Evolutionary conservation across 108 stramenopile genomes (phyloP).

Genomic region (Ochromonas danica): DNA sequence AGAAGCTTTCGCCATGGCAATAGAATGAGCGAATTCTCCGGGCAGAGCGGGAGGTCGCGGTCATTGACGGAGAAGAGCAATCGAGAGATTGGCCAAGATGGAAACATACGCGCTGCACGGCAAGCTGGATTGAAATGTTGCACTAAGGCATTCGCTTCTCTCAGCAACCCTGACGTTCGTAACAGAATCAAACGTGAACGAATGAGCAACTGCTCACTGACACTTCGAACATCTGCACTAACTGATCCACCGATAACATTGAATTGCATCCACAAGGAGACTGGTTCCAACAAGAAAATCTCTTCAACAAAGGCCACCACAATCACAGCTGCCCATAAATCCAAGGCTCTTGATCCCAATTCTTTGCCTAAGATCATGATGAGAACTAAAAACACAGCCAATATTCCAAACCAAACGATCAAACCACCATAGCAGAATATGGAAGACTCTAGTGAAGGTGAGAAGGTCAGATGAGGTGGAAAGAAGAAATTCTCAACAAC

Average conservation of each 20-base stretch:
- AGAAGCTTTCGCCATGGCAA: too few species aligned
- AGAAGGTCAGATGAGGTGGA: too few species aligned
- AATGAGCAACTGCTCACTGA: not conserved
- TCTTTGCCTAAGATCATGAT: not conserved
- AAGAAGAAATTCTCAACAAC: too few species aligned
- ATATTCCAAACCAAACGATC: too few species aligned
- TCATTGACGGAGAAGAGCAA: not conserved
- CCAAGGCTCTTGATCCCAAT: not conserved
- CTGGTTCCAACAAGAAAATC: not conserved
- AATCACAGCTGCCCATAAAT: not conserved
- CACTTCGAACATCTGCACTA: too few species aligned
- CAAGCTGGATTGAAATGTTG: constrained; percentile 5
- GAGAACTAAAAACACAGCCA: not conserved
- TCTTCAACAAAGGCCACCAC: not conserved
- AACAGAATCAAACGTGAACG: not conserved
- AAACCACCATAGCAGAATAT: too few species aligned
- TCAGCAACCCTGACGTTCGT: not conserved
- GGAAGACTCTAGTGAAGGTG: too few species aligned
- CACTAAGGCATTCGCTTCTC: not conserved
- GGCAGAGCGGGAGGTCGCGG: not conserved
- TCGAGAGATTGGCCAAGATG: not conserved
- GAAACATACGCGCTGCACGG: not conserved
- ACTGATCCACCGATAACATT: too few species aligned
- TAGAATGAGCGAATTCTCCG: too few species aligned
- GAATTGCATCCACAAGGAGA: too few species aligned